Evolutionary conservation across 140 eudicot species (phyloP), one percentile per base, ranked within the genome.

Genomic region (Oenanthe javanica): DNA sequence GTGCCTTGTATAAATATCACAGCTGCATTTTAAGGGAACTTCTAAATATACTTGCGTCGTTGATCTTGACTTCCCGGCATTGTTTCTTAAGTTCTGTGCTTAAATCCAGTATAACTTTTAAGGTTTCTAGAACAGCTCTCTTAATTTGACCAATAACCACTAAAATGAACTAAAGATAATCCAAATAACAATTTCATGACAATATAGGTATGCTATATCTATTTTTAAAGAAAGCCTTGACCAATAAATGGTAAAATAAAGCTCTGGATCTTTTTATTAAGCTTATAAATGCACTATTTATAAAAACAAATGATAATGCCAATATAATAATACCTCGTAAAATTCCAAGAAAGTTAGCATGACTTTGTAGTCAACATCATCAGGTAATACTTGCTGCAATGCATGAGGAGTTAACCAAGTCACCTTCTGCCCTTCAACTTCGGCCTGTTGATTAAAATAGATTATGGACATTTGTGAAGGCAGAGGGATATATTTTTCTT

Each of bases 381-480:
- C 92, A 47, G 85, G 89, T 86, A 87, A 72, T 23, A 94, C 97
- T 89, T 94, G 98, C 57, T 94, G 98, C 51, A 94, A 77, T 49
- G 96, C 94, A 87, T 94, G 98, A 57, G 98, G 98, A 77, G 96
- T 89, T 80, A 94, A 75, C 98, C 98, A 92, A 42, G 96, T 92
- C 82, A 94, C 82, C 71, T 87, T 94, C 84, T 94, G 98, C 72
- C 98, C 98, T 50, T 89, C 90, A 77, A 94, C 90, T 61, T 90
- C 98, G 0, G 97, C 98, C 97, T 94, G 88, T 43, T 79, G 4
- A 42, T 27, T 66, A 5, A 52, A 74, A 55, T n/a, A n/a, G 38
- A 18, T 54, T 1, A 27, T 36, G 48, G 7, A 31, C 52, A 48
- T 49, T 27, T 31, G 43, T 42, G 50, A 69, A 55, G 43, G 15